A percentile compares a stretch with the other conserved stretches of the same genome.
Evolutionary conservation across 2,329 filamentous ascomycete species (phyloP).

Genomic region (Monilinia fructigena): DNA sequence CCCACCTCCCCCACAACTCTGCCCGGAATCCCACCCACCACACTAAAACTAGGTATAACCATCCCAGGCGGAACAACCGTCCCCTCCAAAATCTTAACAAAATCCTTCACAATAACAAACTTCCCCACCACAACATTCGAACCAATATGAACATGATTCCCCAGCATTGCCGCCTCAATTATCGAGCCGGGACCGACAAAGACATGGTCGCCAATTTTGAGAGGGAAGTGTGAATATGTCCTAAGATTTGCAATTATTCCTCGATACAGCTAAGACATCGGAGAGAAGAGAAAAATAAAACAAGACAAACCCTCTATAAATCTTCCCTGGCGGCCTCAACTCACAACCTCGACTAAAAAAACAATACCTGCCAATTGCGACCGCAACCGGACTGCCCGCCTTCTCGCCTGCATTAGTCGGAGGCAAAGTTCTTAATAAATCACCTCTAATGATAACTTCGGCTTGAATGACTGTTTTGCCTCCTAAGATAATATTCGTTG

Average conservation of each 20-base stretch:
- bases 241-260: constrained; percentile 38
- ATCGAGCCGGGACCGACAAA: constrained; percentile 76
- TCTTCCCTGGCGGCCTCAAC: constrained; percentile 76
- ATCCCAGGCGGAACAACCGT: constrained; percentile 82
- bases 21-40: constrained; percentile 82
- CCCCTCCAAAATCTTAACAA: constrained; percentile 81
- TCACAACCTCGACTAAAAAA: constrained; percentile 78
- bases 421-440: constrained; percentile 65
- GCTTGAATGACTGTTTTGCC: constrained; percentile 95
- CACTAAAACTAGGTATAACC: constrained; percentile 87
- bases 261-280: neutral
- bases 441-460: constrained; percentile 89
- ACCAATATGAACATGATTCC: constrained; percentile 84
- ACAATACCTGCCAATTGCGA: constrained; percentile 88
- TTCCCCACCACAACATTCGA: constrained; percentile 74
- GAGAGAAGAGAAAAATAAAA: constrained; percentile 25
- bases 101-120: constrained; percentile 91
- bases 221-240: constrained; percentile 75
- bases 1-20: constrained; percentile 78
- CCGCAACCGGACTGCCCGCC: constrained; percentile 51
- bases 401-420: constrained; percentile 43
- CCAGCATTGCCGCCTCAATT: constrained; percentile 79
- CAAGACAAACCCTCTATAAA: constrained; percentile 65
- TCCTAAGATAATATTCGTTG: constrained; percentile 95
- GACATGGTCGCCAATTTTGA: constrained; percentile 92